Base-by-base conservation (phyloP, 495 filamentous ascomycete species). In the Physcia stellaris region DNA sequence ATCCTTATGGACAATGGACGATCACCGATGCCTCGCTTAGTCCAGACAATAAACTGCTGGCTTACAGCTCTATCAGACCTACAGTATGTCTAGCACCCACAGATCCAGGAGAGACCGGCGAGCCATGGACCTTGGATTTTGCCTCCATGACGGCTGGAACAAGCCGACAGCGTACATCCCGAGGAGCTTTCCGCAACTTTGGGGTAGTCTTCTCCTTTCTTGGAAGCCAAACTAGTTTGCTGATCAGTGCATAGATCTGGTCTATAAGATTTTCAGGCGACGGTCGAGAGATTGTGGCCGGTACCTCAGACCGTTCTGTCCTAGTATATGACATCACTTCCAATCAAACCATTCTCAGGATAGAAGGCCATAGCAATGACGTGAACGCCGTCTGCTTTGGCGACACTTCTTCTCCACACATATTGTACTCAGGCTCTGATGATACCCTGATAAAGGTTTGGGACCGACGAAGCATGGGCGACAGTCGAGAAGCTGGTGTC, bases 351-450 rank as follows among this genome's bases (percentile, higher is more conserved):
- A 67, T 93, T 19, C 72, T 94, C 29, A 73, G 73, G 39, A 77
- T 96, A 13, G 62, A 59, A 19, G 85, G 83, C 2, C 90, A 98
- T 50, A 57, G 70, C 9, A 73, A 90, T 45, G 87, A 98, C 56
- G 90, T 98, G 19, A 98, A 98, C 56, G 90, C 90, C 16, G 90
- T 98, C 1, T 95, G 88, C 56, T 96, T 88, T 51, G 90, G 85
- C 9, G 90, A 96, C 57, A 72, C 71, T 36, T 71, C 73, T 13
- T 94, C 86, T 0, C 90, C 90, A 3, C 88, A 98, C 54, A 88
- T 98, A 41, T 66, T 98, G 7, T 98, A 94, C 56, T 95, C 90
- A 6, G 90, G 90, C 26, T 94, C 87, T 2, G 90, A 98, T 40
- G 68, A 72, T 31, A 64, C 60, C 2, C 65, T 67, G 12, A 48